A percentile compares a stretch with the other conserved stretches of the same genome.
Evolutionary conservation across 176 grass and related monocot species (phyloP).

Genomic region (Zea mays): DNA sequence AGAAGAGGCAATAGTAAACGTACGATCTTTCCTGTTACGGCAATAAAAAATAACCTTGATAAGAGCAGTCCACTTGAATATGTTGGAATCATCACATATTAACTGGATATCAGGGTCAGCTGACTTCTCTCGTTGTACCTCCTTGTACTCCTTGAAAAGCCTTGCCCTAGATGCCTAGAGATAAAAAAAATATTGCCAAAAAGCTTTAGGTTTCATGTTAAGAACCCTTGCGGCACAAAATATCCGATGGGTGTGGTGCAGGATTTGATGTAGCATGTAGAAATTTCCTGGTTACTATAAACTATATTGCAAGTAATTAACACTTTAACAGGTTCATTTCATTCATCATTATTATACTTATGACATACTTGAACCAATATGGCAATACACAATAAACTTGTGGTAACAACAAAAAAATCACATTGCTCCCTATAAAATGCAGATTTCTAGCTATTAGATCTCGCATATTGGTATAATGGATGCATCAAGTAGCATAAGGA

Average conservation of each 20-base stretch:
- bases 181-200: conserved; percentile 17
- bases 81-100: conserved; percentile 92
- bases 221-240: not conserved
- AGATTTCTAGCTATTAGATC: not conserved
- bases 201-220: conserved; percentile 8
- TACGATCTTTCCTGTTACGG: not conserved
- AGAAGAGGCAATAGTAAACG: conserved; percentile 1
- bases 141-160: conserved; percentile 96
- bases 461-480: not conserved
- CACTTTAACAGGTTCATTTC: not conserved
- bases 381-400: not conserved
- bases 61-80: conserved; percentile 98
- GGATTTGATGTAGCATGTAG: not conserved
- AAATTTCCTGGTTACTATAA: not conserved
- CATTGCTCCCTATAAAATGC: not conserved
- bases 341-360: not conserved
- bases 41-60: conserved; percentile 59
- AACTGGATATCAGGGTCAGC: conserved; percentile 96
- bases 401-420: not conserved
- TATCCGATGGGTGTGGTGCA: not conserved
- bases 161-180: conserved; percentile 85
- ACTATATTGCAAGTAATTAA: conserved; percentile 2
- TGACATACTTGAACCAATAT: not conserved
- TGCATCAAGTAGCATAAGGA: not conserved
- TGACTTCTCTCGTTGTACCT: conserved; percentile 88